Conservation (phyloP, 179 eudicot genomes). For the Nepenthes alata region DNA sequence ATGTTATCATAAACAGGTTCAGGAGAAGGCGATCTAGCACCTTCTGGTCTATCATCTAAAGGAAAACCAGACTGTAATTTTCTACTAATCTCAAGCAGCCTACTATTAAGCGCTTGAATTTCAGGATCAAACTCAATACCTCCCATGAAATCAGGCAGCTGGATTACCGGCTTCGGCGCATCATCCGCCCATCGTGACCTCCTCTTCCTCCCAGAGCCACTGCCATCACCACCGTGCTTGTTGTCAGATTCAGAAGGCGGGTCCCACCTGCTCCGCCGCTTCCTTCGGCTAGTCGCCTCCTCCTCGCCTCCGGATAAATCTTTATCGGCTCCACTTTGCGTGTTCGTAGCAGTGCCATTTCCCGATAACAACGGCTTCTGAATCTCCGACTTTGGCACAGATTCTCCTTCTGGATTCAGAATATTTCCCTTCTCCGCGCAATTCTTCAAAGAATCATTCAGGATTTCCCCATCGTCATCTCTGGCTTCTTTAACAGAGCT, state of each 20-base stretch:
- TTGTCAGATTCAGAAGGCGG: conserved; percentile 28
- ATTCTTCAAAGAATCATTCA: no score
- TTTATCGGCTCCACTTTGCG: conserved; percentile 38
- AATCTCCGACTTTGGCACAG: not conserved
- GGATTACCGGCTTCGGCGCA: conserved; percentile 54
- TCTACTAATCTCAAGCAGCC: conserved; percentile 64
- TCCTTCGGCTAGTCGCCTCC: conserved; percentile 52
- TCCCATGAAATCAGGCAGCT: conserved; percentile 79
- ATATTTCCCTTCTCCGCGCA: not conserved
- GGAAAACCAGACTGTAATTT: conserved; percentile 60
- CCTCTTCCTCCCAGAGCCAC: conserved; percentile 31
- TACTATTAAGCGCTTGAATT: conserved; percentile 56
- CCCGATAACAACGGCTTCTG: conserved; percentile 19
- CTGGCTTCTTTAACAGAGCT: no score
- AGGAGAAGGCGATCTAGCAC: conserved; percentile 80
- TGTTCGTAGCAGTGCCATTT: conserved; percentile 20
- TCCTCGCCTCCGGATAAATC: conserved; percentile 69
- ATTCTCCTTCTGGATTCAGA: conserved; percentile 5
- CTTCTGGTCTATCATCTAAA: conserved; percentile 79
- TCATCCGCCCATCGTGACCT: conserved; percentile 74
- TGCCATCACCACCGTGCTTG: not conserved
- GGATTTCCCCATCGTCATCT: no score
- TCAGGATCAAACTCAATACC: conserved; percentile 85
- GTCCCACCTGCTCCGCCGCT: conserved; percentile 71
- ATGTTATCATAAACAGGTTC: conserved; percentile 76